Evolutionary conservation across 805 yeast species (phyloP), one percentile per base, ranked within the genome.

Genomic region (Kregervanrija pseudodelftensis): DNA sequence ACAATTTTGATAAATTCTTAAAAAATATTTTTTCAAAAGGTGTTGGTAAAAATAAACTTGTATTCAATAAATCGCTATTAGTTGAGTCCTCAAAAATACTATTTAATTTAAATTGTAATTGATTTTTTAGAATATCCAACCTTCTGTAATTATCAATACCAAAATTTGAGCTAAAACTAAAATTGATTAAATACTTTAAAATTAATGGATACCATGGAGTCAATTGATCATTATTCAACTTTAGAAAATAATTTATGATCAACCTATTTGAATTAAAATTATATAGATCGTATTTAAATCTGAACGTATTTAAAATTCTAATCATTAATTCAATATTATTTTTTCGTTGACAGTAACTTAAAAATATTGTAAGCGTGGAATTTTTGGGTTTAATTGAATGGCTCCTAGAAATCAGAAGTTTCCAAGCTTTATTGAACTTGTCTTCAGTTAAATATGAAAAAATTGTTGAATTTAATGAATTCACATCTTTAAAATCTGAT

Each of bases 401-500:
- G 10, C 8, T 5, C 8, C 36, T n/a, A 3, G 32, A 15, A 7
- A 15, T 5, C 53, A 57, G 48, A 33, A 57, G 52, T 2, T 37
- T 33, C 63, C 61, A 57, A 3, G 57, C 57, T 2, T 38, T 44
- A 2, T 14, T 31, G 9, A 56, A 49, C 8, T 51, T 45, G 9
- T 45, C 34, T 3, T 41, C 43, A 7, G 37, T 15, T 16, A 51
- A 36, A 30, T 46, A 51, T 31, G 48, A 49, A 38, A 31, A 52
- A n/a, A 61, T 41, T 2, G 60, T 44, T 2, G 51, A 46, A 37
- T 55, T 54, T 49, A 61, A 50, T 15, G 58, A 53, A 12, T 49
- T 53, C 14, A 37, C 48, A 33, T 55, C 56, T 40, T 38, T 17
- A 40, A 39, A n/a, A 39, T 39, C 22, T 36, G 40, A 7, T 8